Evolutionary conservation across 1,284 basidiomycete genomes (phyloP).

Genomic region (Xerocomus nothofagi): DNA sequence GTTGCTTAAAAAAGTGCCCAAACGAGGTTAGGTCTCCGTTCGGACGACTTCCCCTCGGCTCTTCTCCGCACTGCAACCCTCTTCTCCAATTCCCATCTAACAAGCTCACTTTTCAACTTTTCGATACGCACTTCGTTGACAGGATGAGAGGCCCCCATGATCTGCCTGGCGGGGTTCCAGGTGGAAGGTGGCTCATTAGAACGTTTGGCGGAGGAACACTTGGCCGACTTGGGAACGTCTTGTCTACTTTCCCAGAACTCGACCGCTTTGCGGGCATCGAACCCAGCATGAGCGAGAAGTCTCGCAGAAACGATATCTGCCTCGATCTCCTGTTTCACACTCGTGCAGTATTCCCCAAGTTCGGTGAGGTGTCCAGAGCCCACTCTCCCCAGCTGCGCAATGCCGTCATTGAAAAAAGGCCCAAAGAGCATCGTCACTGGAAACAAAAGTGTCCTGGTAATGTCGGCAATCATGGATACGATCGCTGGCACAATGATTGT

Average conservation of each 20-base stretch:
- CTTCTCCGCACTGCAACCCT: slow-evolving; percentile 27
- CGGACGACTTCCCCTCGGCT: slow-evolving; percentile 18
- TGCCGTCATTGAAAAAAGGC: slow-evolving; percentile 88
- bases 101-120: slow-evolving; percentile 52
- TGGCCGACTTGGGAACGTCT: slow-evolving; percentile 33
- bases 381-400: slow-evolving; percentile 76
- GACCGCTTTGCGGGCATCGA: slow-evolving; percentile 74
- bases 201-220: slow-evolving; percentile 39
- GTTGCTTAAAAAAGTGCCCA: slow-evolving; percentile 19
- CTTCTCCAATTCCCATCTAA: slow-evolving; percentile 51
- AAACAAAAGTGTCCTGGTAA: slow-evolving; percentile 76
- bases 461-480: slow-evolving; percentile 72
- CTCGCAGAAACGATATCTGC: slow-evolving; percentile 88
- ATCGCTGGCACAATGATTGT: slow-evolving; percentile 81
- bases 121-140: slow-evolving; percentile 49
- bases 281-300: slow-evolving; percentile 84
- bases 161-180: slow-evolving; percentile 23
- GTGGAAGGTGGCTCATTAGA: slow-evolving; percentile 6
- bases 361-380: slow-evolving; percentile 73
- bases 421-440: slow-evolving; percentile 88
- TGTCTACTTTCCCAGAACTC: slow-evolving; percentile 68
- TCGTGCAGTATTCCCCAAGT: slow-evolving; percentile 70
- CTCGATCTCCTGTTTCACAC: slow-evolving; percentile 78
- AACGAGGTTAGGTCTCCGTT: slow-evolving; percentile 12
- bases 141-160: slow-evolving; percentile 52